Evolutionary conservation across 2,329 filamentous ascomycete species (phyloP).

Genomic region (Talaromyces sp.): DNA sequence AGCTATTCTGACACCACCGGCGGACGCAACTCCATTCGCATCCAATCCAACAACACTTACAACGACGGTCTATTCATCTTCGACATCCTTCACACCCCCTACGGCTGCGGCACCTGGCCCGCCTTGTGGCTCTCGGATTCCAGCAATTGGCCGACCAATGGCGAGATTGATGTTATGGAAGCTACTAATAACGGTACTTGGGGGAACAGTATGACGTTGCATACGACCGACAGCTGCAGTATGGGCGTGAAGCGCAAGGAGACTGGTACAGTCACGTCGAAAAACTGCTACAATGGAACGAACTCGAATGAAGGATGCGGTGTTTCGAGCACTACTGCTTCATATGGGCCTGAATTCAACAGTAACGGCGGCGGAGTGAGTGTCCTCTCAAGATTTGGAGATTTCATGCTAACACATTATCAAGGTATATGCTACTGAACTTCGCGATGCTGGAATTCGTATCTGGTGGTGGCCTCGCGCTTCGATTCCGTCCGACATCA

Average conservation of each 20-base stretch:
- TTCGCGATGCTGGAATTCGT: slow-evolving; percentile 59
- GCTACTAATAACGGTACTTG: slow-evolving; percentile 52
- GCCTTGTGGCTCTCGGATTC: slow-evolving; percentile 64
- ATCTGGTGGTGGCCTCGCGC: slow-evolving; percentile 58
- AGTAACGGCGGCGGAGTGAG: slow-evolving; percentile 51
- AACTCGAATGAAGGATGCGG: slow-evolving; percentile 58
- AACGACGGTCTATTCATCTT: slow-evolving; percentile 65
- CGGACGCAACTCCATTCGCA: slow-evolving; percentile 61
- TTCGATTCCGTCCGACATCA: slow-evolving; percentile 53
- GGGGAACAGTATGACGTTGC: slow-evolving; percentile 60
- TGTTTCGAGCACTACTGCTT: slow-evolving; percentile 43
- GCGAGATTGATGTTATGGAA: slow-evolving; percentile 64
- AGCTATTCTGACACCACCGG: slow-evolving; percentile 55
- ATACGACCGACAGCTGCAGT: slow-evolving; percentile 56
- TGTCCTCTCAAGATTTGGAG: not conserved
- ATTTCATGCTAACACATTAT: not conserved
- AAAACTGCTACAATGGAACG: slow-evolving; percentile 51
- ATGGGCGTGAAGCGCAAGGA: slow-evolving; percentile 53
- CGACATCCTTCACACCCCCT: slow-evolving; percentile 61
- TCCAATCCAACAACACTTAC: slow-evolving; percentile 60
- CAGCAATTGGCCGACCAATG: slow-evolving; percentile 59
- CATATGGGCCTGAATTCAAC: slow-evolving; percentile 55
- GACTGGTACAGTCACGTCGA: slow-evolving; percentile 43
- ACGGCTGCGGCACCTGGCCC: slow-evolving; percentile 63
- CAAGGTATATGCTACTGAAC: slow-evolving; percentile 58